Percentiles rank a stretch among this genome's conserved stretches.
phyloP scores from a whole-genome alignment of 1,284 basidiomycete species.

The Tylopilus orsonianus region DNA sequence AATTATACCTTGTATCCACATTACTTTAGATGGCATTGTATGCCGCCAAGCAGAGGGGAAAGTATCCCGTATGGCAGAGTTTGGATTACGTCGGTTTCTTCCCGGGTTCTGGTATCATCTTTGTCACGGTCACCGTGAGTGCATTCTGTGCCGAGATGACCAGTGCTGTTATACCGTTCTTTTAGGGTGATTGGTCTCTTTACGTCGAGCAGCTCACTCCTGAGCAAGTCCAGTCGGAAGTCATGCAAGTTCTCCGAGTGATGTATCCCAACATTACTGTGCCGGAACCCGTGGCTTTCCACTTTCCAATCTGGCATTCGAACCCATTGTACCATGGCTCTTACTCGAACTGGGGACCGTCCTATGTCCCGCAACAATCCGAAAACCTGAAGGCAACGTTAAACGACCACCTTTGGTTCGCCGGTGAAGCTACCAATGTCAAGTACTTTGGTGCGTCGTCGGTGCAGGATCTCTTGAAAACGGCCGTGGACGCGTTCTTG shows the following conservation, averaged over 20 bases:
- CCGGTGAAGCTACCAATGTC: constrained; percentile 59
- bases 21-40: constrained; percentile 56
- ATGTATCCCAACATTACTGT: constrained; percentile 58
- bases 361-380: constrained; percentile 51
- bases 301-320: constrained; percentile 57
- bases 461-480: background rate
- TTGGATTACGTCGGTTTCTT: constrained; percentile 61
- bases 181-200: constrained; percentile 56
- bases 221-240: constrained; percentile 47
- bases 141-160: background rate
- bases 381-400: constrained; percentile 56
- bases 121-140: constrained; percentile 64
- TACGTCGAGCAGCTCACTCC: constrained; percentile 55
- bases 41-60: constrained; percentile 61
- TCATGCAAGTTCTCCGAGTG: constrained; percentile 49
- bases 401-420: constrained; percentile 51
- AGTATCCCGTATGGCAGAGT: constrained; percentile 71
- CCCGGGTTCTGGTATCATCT: constrained; percentile 59
- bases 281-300: constrained; percentile 53
- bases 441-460: constrained; percentile 52
- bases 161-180: background rate
- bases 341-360: constrained; percentile 67
- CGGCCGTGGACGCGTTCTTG: background rate
- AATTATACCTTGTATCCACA: background rate
- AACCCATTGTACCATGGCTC: constrained; percentile 62